A percentile compares a stretch with the other conserved stretches of the same genome.
Conservation (phyloP, 225 moss, liverwort and hornwort genomes). For the Ulota crispa region DNA sequence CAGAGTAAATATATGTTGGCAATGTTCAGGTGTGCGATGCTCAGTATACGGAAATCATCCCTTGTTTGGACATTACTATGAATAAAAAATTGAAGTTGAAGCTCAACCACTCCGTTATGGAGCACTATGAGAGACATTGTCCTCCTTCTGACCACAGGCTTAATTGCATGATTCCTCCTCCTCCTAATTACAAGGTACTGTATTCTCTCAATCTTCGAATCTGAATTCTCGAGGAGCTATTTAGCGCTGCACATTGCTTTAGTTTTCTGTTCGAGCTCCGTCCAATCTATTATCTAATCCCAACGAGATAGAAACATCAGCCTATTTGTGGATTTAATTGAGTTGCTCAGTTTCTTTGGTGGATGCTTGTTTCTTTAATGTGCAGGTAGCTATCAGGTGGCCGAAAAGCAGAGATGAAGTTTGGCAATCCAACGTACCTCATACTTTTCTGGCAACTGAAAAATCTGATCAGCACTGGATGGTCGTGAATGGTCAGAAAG, state of each 20-base stretch:
- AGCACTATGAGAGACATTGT: constrained; percentile 96
- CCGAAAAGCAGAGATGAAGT: constrained; percentile 86
- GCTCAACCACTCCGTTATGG: constrained; percentile 80
- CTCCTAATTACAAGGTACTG: constrained; percentile 76
- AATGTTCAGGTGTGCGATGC: constrained; percentile 71
- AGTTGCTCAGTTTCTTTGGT: background rate
- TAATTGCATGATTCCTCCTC: constrained; percentile 90
- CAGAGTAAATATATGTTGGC: background rate
- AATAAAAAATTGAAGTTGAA: constrained; percentile 79
- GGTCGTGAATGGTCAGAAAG: constrained; percentile 83
- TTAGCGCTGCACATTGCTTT: background rate
- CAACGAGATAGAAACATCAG: background rate
- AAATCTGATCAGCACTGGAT: constrained; percentile 99
- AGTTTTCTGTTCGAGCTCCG: background rate
- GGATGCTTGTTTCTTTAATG: constrained; percentile 11
- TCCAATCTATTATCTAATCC: background rate
- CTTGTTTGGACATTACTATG: constrained; percentile 70
- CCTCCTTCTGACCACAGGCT: constrained; percentile 77
- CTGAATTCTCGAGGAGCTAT: background rate
- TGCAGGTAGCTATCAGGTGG: constrained; percentile 89
- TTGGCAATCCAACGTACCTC: constrained; percentile 93
- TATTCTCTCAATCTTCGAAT: background rate
- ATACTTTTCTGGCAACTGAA: constrained; percentile 80
- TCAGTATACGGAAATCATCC: constrained; percentile 78
- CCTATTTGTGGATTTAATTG: background rate